Percentiles rank a stretch among this genome's conserved stretches.
Conservation (phyloP, 352 stramenopile genomes). For the Blastocystis sp. region DNA sequence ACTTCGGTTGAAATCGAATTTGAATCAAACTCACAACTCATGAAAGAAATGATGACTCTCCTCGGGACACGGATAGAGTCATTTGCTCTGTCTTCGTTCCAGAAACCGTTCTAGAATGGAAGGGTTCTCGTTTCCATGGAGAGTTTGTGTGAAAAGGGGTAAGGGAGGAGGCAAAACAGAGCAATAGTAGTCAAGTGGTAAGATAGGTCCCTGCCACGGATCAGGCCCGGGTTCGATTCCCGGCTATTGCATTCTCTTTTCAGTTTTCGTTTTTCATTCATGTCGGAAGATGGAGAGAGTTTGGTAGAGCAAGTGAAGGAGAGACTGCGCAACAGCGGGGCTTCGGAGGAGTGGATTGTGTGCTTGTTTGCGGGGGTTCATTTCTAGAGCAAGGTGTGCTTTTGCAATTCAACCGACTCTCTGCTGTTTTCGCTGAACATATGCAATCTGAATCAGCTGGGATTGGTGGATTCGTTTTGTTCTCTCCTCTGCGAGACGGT, state of each 20-base stretch:
- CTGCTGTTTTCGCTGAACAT: background rate
- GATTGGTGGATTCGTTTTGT: background rate
- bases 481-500: background rate
- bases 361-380: background rate
- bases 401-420: background rate
- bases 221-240: conserved; percentile 74
- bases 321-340: background rate
- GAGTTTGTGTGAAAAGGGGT: background rate
- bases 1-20: conserved; percentile 38
- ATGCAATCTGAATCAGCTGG: background rate
- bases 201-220: conserved; percentile 74
- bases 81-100: too few relatives aligned
- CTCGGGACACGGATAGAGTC: too few relatives aligned
- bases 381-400: background rate
- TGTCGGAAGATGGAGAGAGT: background rate
- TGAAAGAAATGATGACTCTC: too few relatives aligned
- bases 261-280: background rate
- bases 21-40: conserved; percentile 26
- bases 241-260: conserved; percentile 62
- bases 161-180: background rate
- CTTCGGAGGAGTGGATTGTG: background rate
- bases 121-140: conserved; percentile 8
- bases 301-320: background rate
- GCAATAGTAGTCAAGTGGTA: conserved; percentile 75
- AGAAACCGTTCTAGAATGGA: too few relatives aligned